phyloP scores from a whole-genome alignment of 163 green algal species.

The Chloroidium sp. region DNA sequence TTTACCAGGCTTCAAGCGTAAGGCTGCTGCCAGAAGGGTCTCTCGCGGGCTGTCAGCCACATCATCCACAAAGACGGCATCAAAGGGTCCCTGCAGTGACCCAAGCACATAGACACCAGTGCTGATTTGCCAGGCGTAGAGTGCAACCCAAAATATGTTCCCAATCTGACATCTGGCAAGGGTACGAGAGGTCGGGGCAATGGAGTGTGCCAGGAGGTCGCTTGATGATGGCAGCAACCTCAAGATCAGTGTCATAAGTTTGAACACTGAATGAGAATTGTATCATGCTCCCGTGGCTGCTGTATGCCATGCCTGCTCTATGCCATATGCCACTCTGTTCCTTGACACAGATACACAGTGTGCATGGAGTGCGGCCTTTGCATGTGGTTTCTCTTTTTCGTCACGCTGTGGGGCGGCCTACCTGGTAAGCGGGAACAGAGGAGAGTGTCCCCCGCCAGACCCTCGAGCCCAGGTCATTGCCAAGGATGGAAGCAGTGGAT shows the following conservation, averaged over 20 bases:
- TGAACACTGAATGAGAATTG: background rate
- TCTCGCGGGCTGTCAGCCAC: conserved; percentile 52
- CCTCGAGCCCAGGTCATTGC: background rate
- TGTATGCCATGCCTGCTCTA: background rate
- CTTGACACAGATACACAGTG: background rate
- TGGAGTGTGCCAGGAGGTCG: background rate
- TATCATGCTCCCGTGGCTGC: background rate
- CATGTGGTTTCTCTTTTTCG: background rate
- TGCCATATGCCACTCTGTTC: background rate
- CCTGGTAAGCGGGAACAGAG: background rate
- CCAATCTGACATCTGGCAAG: background rate
- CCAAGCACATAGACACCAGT: background rate
- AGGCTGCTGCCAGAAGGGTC: conserved; percentile 32
- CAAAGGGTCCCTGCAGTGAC: conserved; percentile 40
- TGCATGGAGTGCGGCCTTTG: background rate
- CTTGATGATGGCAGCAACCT: background rate
- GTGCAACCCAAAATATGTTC: background rate
- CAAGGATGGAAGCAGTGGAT: background rate
- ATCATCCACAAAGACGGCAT: conserved; percentile 66
- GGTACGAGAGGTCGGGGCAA: background rate
- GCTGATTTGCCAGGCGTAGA: background rate
- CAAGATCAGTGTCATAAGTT: background rate
- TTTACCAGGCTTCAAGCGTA: conserved; percentile 26
- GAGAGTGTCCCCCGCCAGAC: background rate
- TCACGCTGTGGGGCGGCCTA: background rate